Evolutionary conservation across 2,329 filamentous ascomycete species (phyloP).

Genomic region (Lachnellula willkommii): DNA sequence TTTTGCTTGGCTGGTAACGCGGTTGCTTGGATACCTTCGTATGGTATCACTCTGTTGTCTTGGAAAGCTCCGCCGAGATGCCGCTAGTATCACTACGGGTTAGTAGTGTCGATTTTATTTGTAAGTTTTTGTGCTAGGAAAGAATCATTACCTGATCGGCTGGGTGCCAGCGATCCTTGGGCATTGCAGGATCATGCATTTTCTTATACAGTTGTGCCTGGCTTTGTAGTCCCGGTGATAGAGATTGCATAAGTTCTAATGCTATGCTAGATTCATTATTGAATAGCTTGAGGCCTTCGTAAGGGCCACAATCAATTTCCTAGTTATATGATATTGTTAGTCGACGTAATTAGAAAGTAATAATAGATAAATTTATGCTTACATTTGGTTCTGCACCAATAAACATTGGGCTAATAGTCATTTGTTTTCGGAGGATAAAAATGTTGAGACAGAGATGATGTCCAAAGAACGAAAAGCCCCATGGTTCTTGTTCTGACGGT

Average conservation of each 20-base stretch:
- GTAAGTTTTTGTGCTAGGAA: too few species aligned
- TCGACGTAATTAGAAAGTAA: too few species aligned
- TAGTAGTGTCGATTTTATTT: too few species aligned
- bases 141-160: slow-evolving; percentile 49
- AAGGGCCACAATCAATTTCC: slow-evolving; percentile 27
- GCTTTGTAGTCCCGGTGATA: slow-evolving; percentile 25
- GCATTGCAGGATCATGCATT: slow-evolving; percentile 31
- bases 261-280: slow-evolving; percentile 23
- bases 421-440: slow-evolving; percentile 60
- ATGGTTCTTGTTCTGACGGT: too few species aligned
- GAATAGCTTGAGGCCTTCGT: slow-evolving; percentile 24
- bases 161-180: slow-evolving; percentile 65
- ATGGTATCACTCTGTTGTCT: slow-evolving; percentile 72
- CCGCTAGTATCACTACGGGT: slow-evolving; percentile 39
- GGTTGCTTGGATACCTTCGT: slow-evolving; percentile 27
- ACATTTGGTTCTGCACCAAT: slow-evolving; percentile 72
- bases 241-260: slow-evolving; percentile 28
- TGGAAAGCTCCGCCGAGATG: slow-evolving; percentile 73
- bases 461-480: slow-evolving; percentile 47
- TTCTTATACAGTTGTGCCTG: slow-evolving; percentile 30
- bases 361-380: too few species aligned
- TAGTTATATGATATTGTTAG: too few species aligned
- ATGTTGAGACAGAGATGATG: slow-evolving; percentile 72
- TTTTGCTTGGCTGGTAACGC: too few species aligned
- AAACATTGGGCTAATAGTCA: slow-evolving; percentile 69